Evolutionary conservation across 1,284 basidiomycete genomes (phyloP).

Genomic region (Cryptococcus amylolentus): DNA sequence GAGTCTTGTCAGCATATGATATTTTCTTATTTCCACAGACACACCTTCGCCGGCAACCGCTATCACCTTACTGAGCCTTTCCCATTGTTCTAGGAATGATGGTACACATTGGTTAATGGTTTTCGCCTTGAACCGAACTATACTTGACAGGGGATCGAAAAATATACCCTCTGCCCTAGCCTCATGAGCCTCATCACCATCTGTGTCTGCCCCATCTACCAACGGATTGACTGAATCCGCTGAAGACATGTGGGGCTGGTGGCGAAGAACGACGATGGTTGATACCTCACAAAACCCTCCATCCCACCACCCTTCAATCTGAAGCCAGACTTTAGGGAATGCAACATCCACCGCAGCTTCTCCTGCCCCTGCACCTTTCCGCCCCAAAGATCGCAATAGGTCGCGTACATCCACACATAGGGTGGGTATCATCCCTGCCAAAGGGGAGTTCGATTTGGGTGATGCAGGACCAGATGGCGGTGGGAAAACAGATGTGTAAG

Average conservation of each 20-base stretch:
- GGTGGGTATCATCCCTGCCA: conserved; percentile 63
- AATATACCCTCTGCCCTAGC: conserved; percentile 57
- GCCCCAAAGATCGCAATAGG: conserved; percentile 63
- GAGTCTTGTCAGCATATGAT: not conserved
- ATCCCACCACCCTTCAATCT: conserved; percentile 87
- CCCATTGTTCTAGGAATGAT: conserved; percentile 86
- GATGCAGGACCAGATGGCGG: conserved; percentile 25
- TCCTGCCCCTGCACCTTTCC: conserved; percentile 48
- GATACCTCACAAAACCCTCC: conserved; percentile 66
- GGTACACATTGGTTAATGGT: conserved; percentile 81
- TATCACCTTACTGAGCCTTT: conserved; percentile 82
- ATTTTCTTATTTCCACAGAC: conserved; percentile 9
- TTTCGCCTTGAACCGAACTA: conserved; percentile 79
- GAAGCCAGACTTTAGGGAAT: conserved; percentile 82
- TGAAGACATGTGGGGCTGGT: conserved; percentile 70
- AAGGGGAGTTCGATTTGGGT: conserved; percentile 27
- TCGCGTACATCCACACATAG: conserved; percentile 76
- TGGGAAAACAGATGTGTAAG: conserved; percentile 71
- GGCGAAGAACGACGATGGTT: conserved; percentile 80
- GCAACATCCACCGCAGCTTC: conserved; percentile 70
- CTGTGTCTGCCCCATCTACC: not conserved
- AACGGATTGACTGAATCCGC: not conserved
- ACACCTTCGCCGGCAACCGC: conserved; percentile 81
- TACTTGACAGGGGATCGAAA: conserved; percentile 76
- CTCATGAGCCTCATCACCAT: not conserved